Percentiles rank a stretch among this genome's conserved stretches.
phyloP scores from a whole-genome alignment of 306 rosid species.

The Myrica gale region DNA sequence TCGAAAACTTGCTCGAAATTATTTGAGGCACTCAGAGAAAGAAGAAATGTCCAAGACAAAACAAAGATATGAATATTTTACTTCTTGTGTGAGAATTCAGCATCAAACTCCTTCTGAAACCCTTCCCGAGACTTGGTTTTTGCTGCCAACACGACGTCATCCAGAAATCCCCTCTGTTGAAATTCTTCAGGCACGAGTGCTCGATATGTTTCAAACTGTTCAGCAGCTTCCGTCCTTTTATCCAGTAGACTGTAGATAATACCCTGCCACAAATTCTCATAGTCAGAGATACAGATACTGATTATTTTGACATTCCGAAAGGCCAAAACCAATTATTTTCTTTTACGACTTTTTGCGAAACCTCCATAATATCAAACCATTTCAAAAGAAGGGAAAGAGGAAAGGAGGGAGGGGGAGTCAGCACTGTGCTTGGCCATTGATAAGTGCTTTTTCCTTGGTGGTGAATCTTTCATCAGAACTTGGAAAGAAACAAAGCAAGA shows the following conservation, averaged over 20 bases:
- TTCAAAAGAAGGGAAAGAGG: not conserved
- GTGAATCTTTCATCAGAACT: not conserved
- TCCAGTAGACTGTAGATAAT: slow-evolving; percentile 77
- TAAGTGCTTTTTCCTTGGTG: not conserved
- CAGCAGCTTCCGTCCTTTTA: slow-evolving; percentile 72
- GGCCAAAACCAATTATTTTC: not conserved
- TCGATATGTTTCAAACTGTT: slow-evolving; percentile 71
- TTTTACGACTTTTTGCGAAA: slow-evolving; percentile 3
- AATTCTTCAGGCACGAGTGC: slow-evolving; percentile 78
- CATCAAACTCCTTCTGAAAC: slow-evolving; percentile 54
- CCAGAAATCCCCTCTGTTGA: slow-evolving; percentile 81
- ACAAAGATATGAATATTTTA: slow-evolving; percentile 23
- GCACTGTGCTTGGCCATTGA: not conserved
- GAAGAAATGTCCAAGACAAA: not conserved
- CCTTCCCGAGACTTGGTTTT: slow-evolving; percentile 49
- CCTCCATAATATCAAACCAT: not conserved
- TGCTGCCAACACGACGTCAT: slow-evolving; percentile 73
- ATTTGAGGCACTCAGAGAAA: no score
- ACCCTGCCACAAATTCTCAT: slow-evolving; percentile 51
- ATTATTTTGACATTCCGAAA: no score
- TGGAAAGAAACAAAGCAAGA: not conserved
- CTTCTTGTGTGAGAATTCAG: slow-evolving; percentile 46
- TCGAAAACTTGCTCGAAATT: no score
- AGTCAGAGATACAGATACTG: not conserved
- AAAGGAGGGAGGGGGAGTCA: not conserved